Evolutionary conservation across 129 eudicot species (phyloP).

Genomic region (Flaveria robusta): DNA sequence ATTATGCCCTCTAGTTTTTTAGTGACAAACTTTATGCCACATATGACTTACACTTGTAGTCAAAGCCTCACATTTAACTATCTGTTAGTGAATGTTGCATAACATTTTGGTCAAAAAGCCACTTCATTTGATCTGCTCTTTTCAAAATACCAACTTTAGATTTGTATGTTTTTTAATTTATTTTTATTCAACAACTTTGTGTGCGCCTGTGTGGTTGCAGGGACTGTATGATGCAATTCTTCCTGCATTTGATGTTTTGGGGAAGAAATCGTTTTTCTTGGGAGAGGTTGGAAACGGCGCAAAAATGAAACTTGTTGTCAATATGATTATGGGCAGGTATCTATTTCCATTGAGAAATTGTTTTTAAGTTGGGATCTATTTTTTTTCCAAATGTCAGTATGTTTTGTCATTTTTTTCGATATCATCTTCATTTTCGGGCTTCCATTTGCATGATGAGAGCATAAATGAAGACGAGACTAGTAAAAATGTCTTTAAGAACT

Average conservation of each 20-base stretch:
- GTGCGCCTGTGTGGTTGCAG: constrained; percentile 43
- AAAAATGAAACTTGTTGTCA: constrained; percentile 96
- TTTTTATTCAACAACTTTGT: not conserved
- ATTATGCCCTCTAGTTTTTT: no score
- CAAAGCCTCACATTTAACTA: no score
- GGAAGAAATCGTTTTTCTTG: constrained; percentile 89
- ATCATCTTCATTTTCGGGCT: not conserved
- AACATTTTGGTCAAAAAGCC: not conserved
- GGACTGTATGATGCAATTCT: constrained; percentile 68
- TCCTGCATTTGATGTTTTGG: constrained; percentile 91
- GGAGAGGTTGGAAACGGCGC: constrained; percentile 97
- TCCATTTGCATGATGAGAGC: not conserved
- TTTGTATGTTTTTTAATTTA: not conserved
- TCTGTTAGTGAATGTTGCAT: no score
- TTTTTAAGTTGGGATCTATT: not conserved
- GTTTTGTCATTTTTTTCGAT: constrained; percentile 1
- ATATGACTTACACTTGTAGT: no score
- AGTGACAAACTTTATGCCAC: no score
- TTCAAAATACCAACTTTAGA: not conserved
- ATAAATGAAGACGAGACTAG: not conserved
- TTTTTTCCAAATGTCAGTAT: not conserved
- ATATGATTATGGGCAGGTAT: constrained; percentile 99
- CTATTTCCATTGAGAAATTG: not conserved
- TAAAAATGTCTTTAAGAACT: not conserved
- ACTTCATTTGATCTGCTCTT: constrained; percentile 8